These are phyloP conservation scores for Mrakiaceae sp. DNA, from an alignment of 1,284 basidiomycete species.

Conservation along the genomic window DNA sequence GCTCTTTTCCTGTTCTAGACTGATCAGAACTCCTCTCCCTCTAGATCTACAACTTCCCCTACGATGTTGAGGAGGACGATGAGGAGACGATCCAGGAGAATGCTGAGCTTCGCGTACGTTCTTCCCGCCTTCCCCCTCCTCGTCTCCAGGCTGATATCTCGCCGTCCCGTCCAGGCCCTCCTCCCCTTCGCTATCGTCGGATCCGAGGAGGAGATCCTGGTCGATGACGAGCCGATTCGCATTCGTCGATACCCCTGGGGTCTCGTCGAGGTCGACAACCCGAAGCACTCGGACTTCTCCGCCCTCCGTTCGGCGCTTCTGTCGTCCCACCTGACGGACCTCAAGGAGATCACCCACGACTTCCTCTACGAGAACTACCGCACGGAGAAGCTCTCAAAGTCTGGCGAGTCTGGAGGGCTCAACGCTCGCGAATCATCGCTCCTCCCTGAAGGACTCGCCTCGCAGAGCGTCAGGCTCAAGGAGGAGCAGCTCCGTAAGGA, in stretches of 20 bases:
- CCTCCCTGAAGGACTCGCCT: slow-evolving; percentile 79
- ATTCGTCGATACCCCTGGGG: slow-evolving; percentile 96
- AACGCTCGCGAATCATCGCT: slow-evolving; percentile 61
- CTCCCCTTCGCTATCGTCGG: slow-evolving; percentile 97
- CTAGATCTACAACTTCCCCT: slow-evolving; percentile 91
- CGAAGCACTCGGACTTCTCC: slow-evolving; percentile 94
- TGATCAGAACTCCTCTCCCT: background rate
- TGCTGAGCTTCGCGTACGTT: slow-evolving; percentile 62
- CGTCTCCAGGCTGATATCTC: no score
- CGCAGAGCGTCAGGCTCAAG: slow-evolving; percentile 91
- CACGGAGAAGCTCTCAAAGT: slow-evolving; percentile 89
- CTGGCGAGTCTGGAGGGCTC: background rate
- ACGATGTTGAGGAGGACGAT: slow-evolving; percentile 97
- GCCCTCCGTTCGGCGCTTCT: slow-evolving; percentile 81
- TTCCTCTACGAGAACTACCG: slow-evolving; percentile 50
- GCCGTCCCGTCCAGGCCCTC: slow-evolving; percentile 45
- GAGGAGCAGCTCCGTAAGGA: slow-evolving; percentile 97
- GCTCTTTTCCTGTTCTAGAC: background rate
- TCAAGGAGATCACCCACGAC: slow-evolving; percentile 89
- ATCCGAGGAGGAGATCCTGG: slow-evolving; percentile 89
- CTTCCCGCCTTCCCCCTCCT: slow-evolving; percentile 6
- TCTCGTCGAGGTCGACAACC: slow-evolving; percentile 96
- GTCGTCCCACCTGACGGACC: slow-evolving; percentile 82
- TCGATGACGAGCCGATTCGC: slow-evolving; percentile 81
- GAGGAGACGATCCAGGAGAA: slow-evolving; percentile 98